Base-by-base conservation (phyloP, 164 flowering plant species). In the Vitis amurensis region DNA sequence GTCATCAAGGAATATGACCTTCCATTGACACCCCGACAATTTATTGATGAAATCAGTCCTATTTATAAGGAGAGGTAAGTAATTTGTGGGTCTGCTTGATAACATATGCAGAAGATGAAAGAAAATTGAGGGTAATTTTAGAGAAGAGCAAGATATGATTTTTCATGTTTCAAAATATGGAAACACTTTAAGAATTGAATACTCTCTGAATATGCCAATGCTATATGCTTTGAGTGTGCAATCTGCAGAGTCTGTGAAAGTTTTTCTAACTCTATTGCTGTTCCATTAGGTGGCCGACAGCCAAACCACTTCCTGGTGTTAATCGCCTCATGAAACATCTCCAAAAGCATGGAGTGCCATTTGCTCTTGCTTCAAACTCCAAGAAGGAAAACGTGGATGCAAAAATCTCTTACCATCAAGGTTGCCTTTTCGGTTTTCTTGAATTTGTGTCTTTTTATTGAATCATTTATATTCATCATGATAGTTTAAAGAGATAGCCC, bases 321-420 rank as follows among this genome's bases (percentile, higher is more conserved):
- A 74, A 80, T 72, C 88, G 94, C 31, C 89, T 89, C 4, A 80
- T 87, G 64, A 73, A 37, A 58, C 93, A 89, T 80, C 88, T 89
- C 52, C 78, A 76, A 60, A 77, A 83, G 65, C 83, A 85, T 70
- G 77, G 80, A 57, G 75, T 89, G 64, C 88, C 93, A n/a, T 76
- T 89, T 66, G 86, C 86, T 58, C 89, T 89, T 52, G 94, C 94
- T 67, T 89, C 91, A 56, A 89, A 89, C 71, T 84, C 90, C 37
- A 27, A 66, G 51, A 64, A 70, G 7, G 81, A 77, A 61, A 74
- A 84, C 63, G 80, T 86, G 44, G 82, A 82, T 31, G 75, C 67
- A 17, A 89, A 89, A 72, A 74, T 89, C 8, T 76, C 85, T 72
- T 55, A 72, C 63, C 89, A 82, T 9, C 66, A 72, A 74, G 91